Conservation (phyloP, 169 alveolate genomes). For the Blepharisma undulans region DNA sequence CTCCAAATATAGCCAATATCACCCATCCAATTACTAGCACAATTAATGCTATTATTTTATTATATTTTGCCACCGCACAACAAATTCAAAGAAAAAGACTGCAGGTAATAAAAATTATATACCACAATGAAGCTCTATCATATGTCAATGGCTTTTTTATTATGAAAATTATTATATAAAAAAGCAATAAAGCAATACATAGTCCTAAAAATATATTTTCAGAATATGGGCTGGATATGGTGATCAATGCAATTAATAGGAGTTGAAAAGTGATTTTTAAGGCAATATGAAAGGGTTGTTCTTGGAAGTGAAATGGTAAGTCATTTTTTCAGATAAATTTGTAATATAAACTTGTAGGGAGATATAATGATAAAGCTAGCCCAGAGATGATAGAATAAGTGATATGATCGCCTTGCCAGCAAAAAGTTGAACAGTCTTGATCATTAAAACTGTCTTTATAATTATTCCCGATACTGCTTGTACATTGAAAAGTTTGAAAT, state of each 20-base stretch:
- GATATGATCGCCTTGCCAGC: constrained; percentile 4
- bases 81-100: not conserved
- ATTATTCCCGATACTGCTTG: not conserved
- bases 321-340: not conserved
- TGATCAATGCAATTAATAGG: not conserved
- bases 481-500: not conserved
- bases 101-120: not conserved
- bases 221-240: not conserved
- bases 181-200: not conserved
- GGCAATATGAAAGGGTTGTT: not conserved
- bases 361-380: not conserved
- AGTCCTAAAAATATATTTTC: not conserved
- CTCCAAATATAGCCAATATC: not conserved
- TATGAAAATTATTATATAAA: too few relatives aligned
- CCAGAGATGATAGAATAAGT: not conserved
- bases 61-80: not conserved
- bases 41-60: not conserved
- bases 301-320: not conserved
- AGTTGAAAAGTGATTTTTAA: not conserved
- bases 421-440: not conserved
- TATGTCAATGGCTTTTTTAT: not conserved
- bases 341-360: not conserved
- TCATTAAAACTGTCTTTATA: not conserved
- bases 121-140: not conserved
- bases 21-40: not conserved